phyloP scores from a whole-genome alignment of 1,284 basidiomycete species.

The Fomitopsis pinicola region DNA sequence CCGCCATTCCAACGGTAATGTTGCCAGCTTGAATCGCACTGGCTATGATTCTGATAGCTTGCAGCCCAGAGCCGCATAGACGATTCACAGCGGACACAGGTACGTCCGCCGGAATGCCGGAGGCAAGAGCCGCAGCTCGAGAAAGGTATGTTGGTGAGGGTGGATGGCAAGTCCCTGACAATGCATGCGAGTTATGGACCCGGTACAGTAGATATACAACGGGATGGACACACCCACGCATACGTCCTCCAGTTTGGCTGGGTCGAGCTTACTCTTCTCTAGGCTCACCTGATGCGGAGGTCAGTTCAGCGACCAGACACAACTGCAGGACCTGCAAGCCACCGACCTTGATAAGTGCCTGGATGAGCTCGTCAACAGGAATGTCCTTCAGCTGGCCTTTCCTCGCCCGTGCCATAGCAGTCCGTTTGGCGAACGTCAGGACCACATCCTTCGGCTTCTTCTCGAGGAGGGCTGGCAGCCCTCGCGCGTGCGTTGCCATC shows the following conservation, averaged over 20 bases:
- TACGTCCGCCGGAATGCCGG: constrained; percentile 74
- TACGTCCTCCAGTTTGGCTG: constrained; percentile 71
- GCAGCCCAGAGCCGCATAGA: constrained; percentile 81
- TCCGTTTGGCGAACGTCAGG: constrained; percentile 81
- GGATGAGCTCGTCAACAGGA: constrained; percentile 70
- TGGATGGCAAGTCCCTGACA: constrained; percentile 76
- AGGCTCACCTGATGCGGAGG: constrained; percentile 37
- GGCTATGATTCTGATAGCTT: constrained; percentile 79
- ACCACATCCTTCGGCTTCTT: constrained; percentile 80
- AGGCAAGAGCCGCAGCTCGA: constrained; percentile 75
- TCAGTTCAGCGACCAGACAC: background rate
- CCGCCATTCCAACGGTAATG: constrained; percentile 72
- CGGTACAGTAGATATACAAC: background rate
- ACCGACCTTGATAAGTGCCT: constrained; percentile 61
- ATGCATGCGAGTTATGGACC: no score
- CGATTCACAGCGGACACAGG: constrained; percentile 76
- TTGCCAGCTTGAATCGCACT: constrained; percentile 72
- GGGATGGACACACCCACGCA: constrained; percentile 57
- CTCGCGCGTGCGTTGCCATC: constrained; percentile 43
- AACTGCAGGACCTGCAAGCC: background rate
- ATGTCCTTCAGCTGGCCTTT: constrained; percentile 80
- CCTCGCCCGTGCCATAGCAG: constrained; percentile 70
- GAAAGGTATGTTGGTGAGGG: constrained; percentile 79
- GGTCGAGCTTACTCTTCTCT: constrained; percentile 44
- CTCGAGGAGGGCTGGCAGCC: constrained; percentile 41